A percentile compares a stretch with the other conserved stretches of the same genome.
Conservation (phyloP, 169 alveolate species). For the Cryptosporidium parvum region DNA sequence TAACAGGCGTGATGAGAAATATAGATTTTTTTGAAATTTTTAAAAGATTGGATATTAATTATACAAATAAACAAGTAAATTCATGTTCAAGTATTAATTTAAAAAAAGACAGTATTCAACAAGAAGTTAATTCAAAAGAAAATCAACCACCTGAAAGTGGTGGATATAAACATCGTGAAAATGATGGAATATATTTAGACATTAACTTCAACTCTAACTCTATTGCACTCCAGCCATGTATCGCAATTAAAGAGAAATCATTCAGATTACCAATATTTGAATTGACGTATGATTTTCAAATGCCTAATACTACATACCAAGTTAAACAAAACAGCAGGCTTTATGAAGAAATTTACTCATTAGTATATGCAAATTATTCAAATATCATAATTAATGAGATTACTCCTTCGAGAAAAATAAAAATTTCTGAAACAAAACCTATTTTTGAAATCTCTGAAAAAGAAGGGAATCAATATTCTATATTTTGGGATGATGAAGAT, state of each 20-base stretch:
- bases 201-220: conserved; percentile 4
- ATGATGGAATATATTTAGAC: conserved; percentile 43
- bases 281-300: conserved; percentile 34
- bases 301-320: conserved; percentile 37
- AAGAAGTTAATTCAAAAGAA: conserved; percentile 6
- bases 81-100: conserved; percentile 46
- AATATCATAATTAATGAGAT: background rate
- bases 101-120: conserved; percentile 29
- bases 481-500: conserved; percentile 59
- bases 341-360: conserved; percentile 49
- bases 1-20: conserved; percentile 57
- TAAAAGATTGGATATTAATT: conserved; percentile 26
- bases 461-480: conserved; percentile 10
- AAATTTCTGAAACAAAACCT: conserved; percentile 15
- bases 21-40: conserved; percentile 46
- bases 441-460: conserved; percentile 18
- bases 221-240: conserved; percentile 55
- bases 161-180: conserved; percentile 26
- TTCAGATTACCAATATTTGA: conserved; percentile 49
- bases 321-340: conserved; percentile 38
- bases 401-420: conserved; percentile 1
- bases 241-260: conserved; percentile 40
- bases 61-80: conserved; percentile 44
- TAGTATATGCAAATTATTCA: conserved; percentile 43
- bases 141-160: conserved; percentile 1